Percentiles rank a stretch among this genome's conserved stretches.
Conservation (phyloP, 352 stramenopile species). For the Globisporangium lucens region DNA sequence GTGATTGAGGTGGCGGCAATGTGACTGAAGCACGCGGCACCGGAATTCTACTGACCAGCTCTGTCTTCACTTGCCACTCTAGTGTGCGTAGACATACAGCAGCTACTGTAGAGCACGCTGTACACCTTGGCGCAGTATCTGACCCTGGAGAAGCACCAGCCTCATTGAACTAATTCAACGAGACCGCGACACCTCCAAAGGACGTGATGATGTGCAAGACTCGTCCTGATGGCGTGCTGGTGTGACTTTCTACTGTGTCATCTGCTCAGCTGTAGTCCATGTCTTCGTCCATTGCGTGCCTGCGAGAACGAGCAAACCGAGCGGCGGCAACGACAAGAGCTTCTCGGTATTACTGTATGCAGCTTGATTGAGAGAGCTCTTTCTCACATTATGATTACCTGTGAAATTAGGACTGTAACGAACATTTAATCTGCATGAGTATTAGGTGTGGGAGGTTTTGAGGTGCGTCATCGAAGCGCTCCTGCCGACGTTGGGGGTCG, state of each 20-base stretch:
- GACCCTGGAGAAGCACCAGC: neutral
- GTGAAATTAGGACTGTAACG: too few relatives aligned
- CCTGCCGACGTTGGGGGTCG: neutral
- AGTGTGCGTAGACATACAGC: neutral
- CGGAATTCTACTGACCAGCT: neutral
- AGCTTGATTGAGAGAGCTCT: too few relatives aligned
- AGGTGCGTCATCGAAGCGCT: slow-evolving; percentile 1
- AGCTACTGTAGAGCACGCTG: neutral
- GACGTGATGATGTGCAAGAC: neutral
- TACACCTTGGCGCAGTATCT: neutral
- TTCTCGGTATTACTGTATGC: too few relatives aligned
- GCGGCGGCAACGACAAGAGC: too few relatives aligned
- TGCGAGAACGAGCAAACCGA: too few relatives aligned
- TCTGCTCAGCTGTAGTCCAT: slow-evolving; percentile 51
- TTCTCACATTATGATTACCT: too few relatives aligned
- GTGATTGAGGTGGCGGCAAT: neutral
- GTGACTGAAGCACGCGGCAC: neutral
- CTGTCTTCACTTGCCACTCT: neutral
- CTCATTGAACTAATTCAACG: neutral
- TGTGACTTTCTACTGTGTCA: neutral
- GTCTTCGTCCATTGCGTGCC: slow-evolving; percentile 29
- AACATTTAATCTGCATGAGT: too few relatives aligned
- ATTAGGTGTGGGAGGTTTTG: neutral
- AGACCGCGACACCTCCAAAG: neutral
- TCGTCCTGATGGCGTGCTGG: neutral